Evolutionary conservation across 305 asterid genomes (phyloP), one percentile per base, ranked within the genome.

Genomic region (Euphrasia arctica): DNA sequence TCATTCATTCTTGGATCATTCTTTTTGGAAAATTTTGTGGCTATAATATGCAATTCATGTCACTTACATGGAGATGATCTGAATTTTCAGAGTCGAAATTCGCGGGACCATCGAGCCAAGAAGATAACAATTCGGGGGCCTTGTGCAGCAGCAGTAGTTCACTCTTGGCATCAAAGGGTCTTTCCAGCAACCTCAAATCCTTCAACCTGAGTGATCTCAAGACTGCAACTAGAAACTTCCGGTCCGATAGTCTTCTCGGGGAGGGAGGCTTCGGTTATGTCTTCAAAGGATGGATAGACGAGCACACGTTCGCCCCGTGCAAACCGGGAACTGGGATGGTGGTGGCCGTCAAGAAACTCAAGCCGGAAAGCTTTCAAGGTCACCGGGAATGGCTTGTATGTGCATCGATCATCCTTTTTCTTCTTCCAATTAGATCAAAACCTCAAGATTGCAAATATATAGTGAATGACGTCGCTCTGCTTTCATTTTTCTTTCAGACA

Each of bases 321-420:
- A 77, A 70, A 65, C 95, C 96, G 0, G 95, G 96, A 47, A 78
- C 63, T 1, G 93, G 96, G 6, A 73, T 76, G 69, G 79, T 86
- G 0, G 96, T 89, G 13, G 96, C 96, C 31, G 90, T 89, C 36
- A 89, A 89, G 64, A 85, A 80, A 61, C 91, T 83, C 28, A 89
- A 86, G 80, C 64, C 77, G 2, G 86, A 80, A 66, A 80, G 96
- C 72, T 85, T 70, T 67, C 96, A 89, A 69, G 96, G 96, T 10
- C 96, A 89, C 75, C 52, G 85, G 49, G 96, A 89, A 80, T 89
- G 96, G 96, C 90, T 82, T 75, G 96, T 89, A 83, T 10, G 91
- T 82, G 13, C 22, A 48, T 13, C 52, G 0, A n/a, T 12, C 14
- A 43, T 47, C 14, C 1, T 48, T 39, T 9, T 9, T 39, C 45